Evolutionary conservation across 1,284 basidiomycete species (phyloP).

Genomic region (Cryptococcus amylolentus): DNA sequence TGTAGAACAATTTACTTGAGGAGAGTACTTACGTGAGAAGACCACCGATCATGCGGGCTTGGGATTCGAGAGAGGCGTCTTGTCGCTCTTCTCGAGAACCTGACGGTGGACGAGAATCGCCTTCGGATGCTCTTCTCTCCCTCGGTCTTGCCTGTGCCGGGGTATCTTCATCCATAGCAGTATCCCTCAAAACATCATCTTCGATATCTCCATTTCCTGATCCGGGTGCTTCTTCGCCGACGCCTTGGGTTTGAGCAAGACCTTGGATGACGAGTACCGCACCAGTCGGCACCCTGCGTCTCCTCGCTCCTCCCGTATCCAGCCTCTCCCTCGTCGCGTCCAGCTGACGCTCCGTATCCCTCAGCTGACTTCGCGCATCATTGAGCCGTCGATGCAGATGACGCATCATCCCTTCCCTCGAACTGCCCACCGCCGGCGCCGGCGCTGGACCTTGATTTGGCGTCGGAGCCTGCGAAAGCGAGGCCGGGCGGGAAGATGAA

Average conservation of each 20-base stretch:
- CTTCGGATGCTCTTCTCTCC: conserved; percentile 13
- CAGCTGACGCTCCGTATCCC: conserved; percentile 7
- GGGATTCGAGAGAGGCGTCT: conserved; percentile 32
- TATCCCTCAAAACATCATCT: background rate
- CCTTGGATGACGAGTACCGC: conserved; percentile 49
- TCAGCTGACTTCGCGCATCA: conserved; percentile 14
- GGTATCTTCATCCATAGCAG: background rate
- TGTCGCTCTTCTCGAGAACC: conserved; percentile 1
- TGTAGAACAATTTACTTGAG: background rate
- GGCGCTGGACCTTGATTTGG: background rate
- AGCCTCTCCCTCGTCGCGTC: conserved; percentile 5
- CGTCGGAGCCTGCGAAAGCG: too few species aligned
- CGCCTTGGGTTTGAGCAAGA: conserved; percentile 42
- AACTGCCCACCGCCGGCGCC: background rate
- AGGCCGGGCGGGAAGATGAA: too few species aligned
- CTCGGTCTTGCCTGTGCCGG: background rate
- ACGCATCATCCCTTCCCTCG: too few species aligned
- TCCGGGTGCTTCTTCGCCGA: background rate
- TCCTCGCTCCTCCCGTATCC: conserved; percentile 7
- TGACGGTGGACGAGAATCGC: background rate
- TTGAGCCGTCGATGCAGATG: conserved; percentile 4
- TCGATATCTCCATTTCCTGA: background rate
- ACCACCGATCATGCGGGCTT: conserved; percentile 46
- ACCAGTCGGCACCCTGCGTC: conserved; percentile 27
- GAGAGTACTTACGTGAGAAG: conserved; percentile 40